These are phyloP conservation scores for Cyberlindnera nakhonratchasimensis DNA, from an alignment of 805 yeast genomes.

Conservation along the genomic window DNA sequence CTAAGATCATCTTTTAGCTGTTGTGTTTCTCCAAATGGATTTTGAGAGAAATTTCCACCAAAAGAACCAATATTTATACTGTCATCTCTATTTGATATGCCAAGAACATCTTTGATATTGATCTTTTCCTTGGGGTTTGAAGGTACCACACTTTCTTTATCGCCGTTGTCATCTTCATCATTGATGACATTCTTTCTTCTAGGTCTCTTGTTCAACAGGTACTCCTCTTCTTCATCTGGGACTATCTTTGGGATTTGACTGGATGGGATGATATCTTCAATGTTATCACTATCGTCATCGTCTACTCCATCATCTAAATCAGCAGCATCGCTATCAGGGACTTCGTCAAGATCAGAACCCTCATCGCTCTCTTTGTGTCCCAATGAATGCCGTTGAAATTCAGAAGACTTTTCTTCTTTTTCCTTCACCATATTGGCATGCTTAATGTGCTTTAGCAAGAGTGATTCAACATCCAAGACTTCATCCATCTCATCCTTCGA, in stretches of 20 bases:
- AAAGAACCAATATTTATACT: conserved; percentile 23
- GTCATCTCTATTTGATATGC: conserved; percentile 1
- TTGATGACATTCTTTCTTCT: conserved; percentile 13
- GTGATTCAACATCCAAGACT: conserved; percentile 22
- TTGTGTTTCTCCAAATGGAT: conserved; percentile 11
- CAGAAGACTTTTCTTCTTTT: conserved; percentile 31
- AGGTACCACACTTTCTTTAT: conserved; percentile 12
- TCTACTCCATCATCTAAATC: conserved; percentile 15
- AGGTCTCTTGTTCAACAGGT: conserved; percentile 6
- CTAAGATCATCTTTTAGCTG: conserved; percentile 14
- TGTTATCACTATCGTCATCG: conserved; percentile 6
- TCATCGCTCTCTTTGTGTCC: conserved; percentile 16
- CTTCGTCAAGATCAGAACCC: conserved; percentile 15
- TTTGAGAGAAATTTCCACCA: conserved; percentile 25
- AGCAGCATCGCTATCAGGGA: conserved; percentile 24
- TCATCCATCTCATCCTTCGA: conserved; percentile 12
- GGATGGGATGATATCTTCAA: conserved; percentile 2
- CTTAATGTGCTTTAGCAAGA: conserved; percentile 23
- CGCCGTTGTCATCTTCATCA: conserved; percentile 20
- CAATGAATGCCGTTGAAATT: neutral
- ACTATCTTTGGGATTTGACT: conserved; percentile 10
- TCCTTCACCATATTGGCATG: conserved; percentile 28
- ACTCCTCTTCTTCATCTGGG: conserved; percentile 8
- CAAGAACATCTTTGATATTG: conserved; percentile 6
- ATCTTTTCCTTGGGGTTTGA: neutral